These are phyloP conservation scores for Salvia rosmarinus DNA, from an alignment of 257 asterid genomes.

Conservation along the genomic window DNA sequence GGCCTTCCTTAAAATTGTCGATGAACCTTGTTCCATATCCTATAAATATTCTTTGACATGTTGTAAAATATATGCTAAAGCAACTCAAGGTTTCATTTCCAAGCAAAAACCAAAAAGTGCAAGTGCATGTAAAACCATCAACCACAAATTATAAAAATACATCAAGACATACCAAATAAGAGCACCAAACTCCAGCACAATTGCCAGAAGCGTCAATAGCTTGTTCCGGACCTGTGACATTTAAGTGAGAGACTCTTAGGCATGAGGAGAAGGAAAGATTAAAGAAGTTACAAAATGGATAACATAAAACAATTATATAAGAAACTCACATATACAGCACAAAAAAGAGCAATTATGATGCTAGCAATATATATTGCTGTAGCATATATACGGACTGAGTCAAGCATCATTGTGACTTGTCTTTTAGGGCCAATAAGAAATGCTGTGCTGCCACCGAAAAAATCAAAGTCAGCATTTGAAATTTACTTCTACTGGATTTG, in stretches of 20 bases:
- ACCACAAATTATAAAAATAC: constrained; percentile 20
- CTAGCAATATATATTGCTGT: constrained; percentile 96
- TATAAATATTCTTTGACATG: background rate
- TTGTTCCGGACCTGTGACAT: constrained; percentile 76
- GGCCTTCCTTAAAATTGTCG: constrained; percentile 11
- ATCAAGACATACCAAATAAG: constrained; percentile 70
- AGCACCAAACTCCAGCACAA: constrained; percentile 86
- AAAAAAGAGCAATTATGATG: constrained; percentile 82
- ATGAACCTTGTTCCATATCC: constrained; percentile 13
- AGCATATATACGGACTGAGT: constrained; percentile 92
- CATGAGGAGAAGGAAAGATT: constrained; percentile 4
- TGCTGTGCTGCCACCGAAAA: constrained; percentile 91
- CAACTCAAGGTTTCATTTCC: constrained; percentile 24
- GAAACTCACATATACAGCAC: constrained; percentile 91
- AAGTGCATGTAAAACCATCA: background rate
- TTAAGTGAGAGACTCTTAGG: constrained; percentile 16
- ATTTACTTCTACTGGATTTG: background rate
- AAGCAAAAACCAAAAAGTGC: constrained; percentile 5
- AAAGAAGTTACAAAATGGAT: constrained; percentile 10
- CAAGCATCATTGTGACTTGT: constrained; percentile 96
- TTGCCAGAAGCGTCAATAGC: constrained; percentile 81
- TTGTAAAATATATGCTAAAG: constrained; percentile 4
- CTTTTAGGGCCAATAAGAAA: constrained; percentile 97
- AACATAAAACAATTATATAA: constrained; percentile 29
- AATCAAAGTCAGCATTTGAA: constrained; percentile 39